Evolutionary conservation across 2,329 filamentous ascomycete genomes (phyloP), one percentile per base, ranked within the genome.

Genomic region (Periglandula ipomoeae): DNA sequence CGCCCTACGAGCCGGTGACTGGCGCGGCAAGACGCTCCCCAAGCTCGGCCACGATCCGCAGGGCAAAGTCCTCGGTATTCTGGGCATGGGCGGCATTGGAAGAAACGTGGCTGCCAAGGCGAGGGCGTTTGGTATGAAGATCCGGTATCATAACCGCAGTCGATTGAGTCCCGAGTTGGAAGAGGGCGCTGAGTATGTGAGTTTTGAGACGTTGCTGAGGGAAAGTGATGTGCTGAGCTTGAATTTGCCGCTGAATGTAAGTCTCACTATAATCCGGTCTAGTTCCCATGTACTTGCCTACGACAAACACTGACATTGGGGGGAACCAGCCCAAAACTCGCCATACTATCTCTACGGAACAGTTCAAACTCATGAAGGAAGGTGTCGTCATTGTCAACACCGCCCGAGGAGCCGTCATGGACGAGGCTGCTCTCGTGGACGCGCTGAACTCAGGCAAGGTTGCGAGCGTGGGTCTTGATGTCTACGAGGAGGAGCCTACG

Each of bases 81-180:
- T 94, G 37, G 88, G 88, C 6, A 91, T 93, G 87, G 88, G 88
- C 19, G 87, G 88, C 2, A 93, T 94, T 52, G 88, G 89, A 0
- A 73, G 84, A 32, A 88, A 89, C 59, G 66, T 93, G 57, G 87
- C 84, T 61, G 78, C 72, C 61, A 89, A 89, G 66, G 85, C 83
- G 3, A 73, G 78, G 47, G 85, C 74, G 0, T 90, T 94, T 61
- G 85, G 83, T 10, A 89, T 93, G 85, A 75, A 66, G 39, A 74
- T 87, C 11, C 75, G 82, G 44, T 93, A 94, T 59, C 74, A 89
- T 59, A 93, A 93, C 62, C 79, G 88, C 7, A 76, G 69, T 1
- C 65, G 71, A 57, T 65, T 93, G 54, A 69, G 66, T 17, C 70
- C 75, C 1, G 79, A 82, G 49, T 52, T 76, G 45, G 72, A 75